A percentile compares a stretch with the other conserved stretches of the same genome.
phyloP scores from a whole-genome alignment of 2,329 filamentous ascomycete species.

The Trichophyton benhamiae region DNA sequence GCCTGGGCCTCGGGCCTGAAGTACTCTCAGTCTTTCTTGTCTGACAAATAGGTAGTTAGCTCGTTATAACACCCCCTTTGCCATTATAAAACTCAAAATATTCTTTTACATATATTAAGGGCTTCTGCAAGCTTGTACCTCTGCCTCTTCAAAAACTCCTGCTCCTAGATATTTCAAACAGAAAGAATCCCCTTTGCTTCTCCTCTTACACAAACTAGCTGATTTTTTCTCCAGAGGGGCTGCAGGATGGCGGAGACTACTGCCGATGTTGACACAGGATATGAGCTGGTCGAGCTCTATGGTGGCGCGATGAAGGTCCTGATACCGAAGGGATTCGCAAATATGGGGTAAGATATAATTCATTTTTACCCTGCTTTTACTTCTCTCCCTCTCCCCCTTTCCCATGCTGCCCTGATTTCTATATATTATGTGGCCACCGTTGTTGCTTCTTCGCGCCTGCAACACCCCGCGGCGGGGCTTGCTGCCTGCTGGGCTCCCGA shows the following conservation, averaged over 20 bases:
- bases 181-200: neutral
- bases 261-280: neutral
- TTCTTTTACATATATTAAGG: neutral
- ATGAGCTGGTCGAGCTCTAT: slow-evolving; percentile 13
- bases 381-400: neutral
- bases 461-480: neutral
- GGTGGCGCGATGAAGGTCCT: slow-evolving; percentile 18
- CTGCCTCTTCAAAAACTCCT: neutral
- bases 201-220: neutral
- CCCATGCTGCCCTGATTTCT: neutral
- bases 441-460: neutral
- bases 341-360: slow-evolving; percentile 16
- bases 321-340: slow-evolving; percentile 15
- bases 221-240: neutral
- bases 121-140: neutral
- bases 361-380: neutral
- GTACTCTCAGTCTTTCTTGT: neutral
- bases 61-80: neutral
- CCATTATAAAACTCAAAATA: neutral
- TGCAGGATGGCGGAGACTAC: slow-evolving; percentile 1
- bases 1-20: neutral
- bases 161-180: neutral
- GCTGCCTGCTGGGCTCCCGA: neutral
- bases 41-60: neutral
- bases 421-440: neutral